Percentiles rank a stretch among this genome's conserved stretches.
phyloP scores from a whole-genome alignment of 139 green algal genomes.

The Yamagishiella unicocca region DNA sequence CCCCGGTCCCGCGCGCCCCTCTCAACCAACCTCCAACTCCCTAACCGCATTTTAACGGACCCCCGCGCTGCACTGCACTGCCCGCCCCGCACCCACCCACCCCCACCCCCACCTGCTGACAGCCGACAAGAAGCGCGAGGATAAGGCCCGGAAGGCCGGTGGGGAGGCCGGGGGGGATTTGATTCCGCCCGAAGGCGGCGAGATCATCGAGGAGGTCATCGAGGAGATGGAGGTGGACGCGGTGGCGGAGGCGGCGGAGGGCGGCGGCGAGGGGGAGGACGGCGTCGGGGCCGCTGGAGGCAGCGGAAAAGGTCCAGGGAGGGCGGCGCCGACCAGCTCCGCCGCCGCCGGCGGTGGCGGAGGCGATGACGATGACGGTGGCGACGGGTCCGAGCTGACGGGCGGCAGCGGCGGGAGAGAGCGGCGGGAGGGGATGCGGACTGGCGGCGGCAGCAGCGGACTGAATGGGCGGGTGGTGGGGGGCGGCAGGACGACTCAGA shows the following conservation, averaged over 20 bases:
- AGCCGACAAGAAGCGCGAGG: constrained; percentile 20
- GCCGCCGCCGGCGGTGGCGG: not conserved
- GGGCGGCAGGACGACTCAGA: not conserved
- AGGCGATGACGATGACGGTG: not conserved
- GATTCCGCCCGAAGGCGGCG: constrained; percentile 1
- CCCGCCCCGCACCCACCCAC: too few relatives aligned
- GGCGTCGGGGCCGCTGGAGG: not conserved
- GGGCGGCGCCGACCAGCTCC: not conserved
- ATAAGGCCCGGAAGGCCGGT: too few relatives aligned
- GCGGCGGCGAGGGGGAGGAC: not conserved
- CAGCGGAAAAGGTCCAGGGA: too few relatives aligned
- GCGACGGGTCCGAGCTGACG: not conserved
- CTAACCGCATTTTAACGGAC: too few relatives aligned
- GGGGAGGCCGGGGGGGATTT: not conserved
- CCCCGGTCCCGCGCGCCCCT: too few relatives aligned
- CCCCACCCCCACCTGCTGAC: not conserved
- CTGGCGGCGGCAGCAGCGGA: not conserved
- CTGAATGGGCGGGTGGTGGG: not conserved
- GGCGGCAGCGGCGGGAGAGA: not conserved
- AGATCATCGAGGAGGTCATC: constrained; percentile 32
- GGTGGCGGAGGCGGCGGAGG: not conserved
- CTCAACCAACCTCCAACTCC: too few relatives aligned
- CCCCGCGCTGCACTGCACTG: not conserved
- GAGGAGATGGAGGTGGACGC: not conserved
- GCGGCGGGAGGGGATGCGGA: not conserved